phyloP scores from a whole-genome alignment of 164 flowering plant species.

The Magnolia sinica region DNA sequence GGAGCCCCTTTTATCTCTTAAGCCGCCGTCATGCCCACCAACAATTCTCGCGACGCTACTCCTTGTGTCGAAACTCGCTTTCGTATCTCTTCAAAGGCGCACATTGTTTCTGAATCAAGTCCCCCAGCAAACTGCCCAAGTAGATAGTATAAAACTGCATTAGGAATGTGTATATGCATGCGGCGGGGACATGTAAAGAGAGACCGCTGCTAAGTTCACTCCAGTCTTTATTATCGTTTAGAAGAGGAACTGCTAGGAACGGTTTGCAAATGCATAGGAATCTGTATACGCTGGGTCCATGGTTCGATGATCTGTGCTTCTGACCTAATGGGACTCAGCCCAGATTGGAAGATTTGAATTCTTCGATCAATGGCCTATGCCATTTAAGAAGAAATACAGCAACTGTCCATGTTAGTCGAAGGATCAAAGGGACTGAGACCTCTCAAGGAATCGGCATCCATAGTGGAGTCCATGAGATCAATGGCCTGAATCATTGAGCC shows the following conservation, averaged over 20 bases:
- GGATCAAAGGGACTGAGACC: no score
- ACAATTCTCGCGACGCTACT: constrained; percentile 37
- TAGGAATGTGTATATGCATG: not conserved
- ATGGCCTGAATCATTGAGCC: not conserved
- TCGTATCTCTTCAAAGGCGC: constrained; percentile 62
- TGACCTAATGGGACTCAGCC: no score
- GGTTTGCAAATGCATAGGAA: no score
- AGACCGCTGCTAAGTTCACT: not conserved
- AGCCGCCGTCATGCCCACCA: constrained; percentile 37
- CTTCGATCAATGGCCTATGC: no score
- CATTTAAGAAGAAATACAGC: no score
- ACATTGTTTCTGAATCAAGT: constrained; percentile 65
- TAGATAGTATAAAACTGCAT: not conserved
- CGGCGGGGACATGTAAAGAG: not conserved
- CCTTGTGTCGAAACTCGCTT: constrained; percentile 41
- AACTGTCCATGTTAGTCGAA: no score
- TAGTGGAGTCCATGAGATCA: not conserved
- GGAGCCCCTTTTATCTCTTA: constrained; percentile 1
- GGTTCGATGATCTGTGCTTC: no score
- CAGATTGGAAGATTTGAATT: no score
- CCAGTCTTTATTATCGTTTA: not conserved
- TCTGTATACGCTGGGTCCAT: no score
- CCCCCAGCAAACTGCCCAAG: constrained; percentile 66
- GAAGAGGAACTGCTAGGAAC: no score
- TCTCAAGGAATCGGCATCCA: no score